Evolutionary conservation across 2,329 filamentous ascomycete genomes (phyloP), one percentile per base, ranked within the genome.

Genomic region (Arthrobotrys sinensis): DNA sequence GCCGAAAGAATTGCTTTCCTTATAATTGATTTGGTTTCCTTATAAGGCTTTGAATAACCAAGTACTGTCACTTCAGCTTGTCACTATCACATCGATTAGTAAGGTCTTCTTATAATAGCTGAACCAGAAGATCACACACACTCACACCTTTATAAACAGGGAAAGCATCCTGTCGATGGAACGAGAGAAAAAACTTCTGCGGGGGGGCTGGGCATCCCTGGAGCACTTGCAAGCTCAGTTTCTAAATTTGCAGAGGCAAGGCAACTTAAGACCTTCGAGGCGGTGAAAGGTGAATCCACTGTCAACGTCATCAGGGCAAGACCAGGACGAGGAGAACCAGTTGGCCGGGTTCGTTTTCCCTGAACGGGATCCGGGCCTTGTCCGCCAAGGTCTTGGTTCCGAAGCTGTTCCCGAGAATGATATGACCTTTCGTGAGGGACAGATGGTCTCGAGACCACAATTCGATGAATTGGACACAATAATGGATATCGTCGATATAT

Each of bases 171-270:
- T 40, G 52, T 34, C 52, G 52, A 57, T 38, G 52, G 34, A 45
- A 12, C 1, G n/a, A 57, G 34, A 55, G 16, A 57, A 57, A 57
- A 57, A 38, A 8, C 36, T 19, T 57, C 52, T 19, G 32, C 16
- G 34, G n/a, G n/a, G n/a, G 14, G 52, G 52, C 32, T 57, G 52
- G 52, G 34, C 52, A 12, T 34, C 57, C 57, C 28, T 45, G 57
- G 40, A 19, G 32, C 4, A 43, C 14, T 11, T n/a, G 1, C 28
- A 19, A 21, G 8, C 52, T 38, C 12, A 36, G 68, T 72, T 72
- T 65, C 60, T 72, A 72, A 46, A 55, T 72, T 72, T 72, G 68
- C 60, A 73, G 21, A 57, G 4, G 24, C 24, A 43, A 60, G 21
- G 40, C 32, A 53, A 34, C n/a, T 8, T 12, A 2, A 52, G 48